Percentiles rank a stretch among this genome's conserved stretches.
These are phyloP conservation scores for Chalara sp. DNA, from an alignment of 2,329 filamentous ascomycete species.

Conservation along the genomic window DNA sequence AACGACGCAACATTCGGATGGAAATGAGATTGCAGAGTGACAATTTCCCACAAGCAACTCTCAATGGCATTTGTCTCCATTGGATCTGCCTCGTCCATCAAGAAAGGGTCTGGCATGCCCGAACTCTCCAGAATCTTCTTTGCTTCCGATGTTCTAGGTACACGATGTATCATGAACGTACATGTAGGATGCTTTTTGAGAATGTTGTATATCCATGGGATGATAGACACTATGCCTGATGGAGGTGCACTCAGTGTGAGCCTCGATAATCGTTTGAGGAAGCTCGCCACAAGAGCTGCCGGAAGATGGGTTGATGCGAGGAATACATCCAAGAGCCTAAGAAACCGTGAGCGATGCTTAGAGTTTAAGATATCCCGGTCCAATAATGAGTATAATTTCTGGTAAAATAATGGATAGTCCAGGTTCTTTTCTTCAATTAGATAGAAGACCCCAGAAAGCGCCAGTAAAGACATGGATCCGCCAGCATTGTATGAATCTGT, in stretches of 20 bases:
- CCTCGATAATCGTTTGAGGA: slow-evolving; percentile 86
- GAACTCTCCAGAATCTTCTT: slow-evolving; percentile 53
- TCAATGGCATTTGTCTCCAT: slow-evolving; percentile 83
- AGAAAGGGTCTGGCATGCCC: slow-evolving; percentile 66
- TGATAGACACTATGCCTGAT: slow-evolving; percentile 76
- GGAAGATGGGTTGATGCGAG: slow-evolving; percentile 88
- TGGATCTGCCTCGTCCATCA: slow-evolving; percentile 69
- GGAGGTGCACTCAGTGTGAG: slow-evolving; percentile 85
- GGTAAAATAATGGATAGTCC: slow-evolving; percentile 92
- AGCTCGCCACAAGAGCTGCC: slow-evolving; percentile 83
- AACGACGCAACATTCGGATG: slow-evolving; percentile 95
- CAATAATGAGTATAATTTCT: slow-evolving; percentile 87
- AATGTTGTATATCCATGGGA: slow-evolving; percentile 94
- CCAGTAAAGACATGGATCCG: slow-evolving; percentile 79
- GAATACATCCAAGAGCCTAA: slow-evolving; percentile 87
- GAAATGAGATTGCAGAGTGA: slow-evolving; percentile 86
- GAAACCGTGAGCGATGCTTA: slow-evolving; percentile 88
- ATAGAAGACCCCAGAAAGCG: slow-evolving; percentile 89
- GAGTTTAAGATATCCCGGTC: slow-evolving; percentile 84
- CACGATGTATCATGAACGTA: slow-evolving; percentile 93
- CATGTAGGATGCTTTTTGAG: slow-evolving; percentile 83
- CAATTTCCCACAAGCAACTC: slow-evolving; percentile 90
- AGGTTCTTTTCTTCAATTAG: slow-evolving; percentile 90
- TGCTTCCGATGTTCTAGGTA: slow-evolving; percentile 49
- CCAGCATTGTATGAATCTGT: slow-evolving; percentile 89